Conservation (phyloP, 2,329 filamentous ascomycete genomes). For the Microascus cirrosus region DNA sequence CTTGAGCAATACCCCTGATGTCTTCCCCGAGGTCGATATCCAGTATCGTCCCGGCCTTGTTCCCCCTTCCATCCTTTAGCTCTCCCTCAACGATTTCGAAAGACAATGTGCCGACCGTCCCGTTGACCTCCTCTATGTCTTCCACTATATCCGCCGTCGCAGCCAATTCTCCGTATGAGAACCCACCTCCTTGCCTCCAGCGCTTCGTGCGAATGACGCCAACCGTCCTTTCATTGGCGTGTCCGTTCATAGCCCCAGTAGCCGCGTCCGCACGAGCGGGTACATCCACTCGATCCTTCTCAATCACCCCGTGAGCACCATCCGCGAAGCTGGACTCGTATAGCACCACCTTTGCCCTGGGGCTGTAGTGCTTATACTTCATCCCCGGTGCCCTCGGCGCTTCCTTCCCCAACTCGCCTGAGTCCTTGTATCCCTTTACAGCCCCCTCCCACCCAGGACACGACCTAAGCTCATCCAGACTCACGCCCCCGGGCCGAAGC, state of each 20-base stretch:
- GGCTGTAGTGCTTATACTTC: conserved; percentile 98
- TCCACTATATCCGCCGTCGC: conserved; percentile 7
- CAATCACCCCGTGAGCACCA: conserved; percentile 22
- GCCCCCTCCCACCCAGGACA: conserved; percentile 76
- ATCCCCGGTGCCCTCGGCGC: conserved; percentile 84
- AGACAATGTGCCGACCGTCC: conserved; percentile 15
- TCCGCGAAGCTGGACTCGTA: conserved; percentile 49
- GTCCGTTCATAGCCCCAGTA: not conserved
- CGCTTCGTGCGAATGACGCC: conserved; percentile 45
- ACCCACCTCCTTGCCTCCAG: conserved; percentile 35
- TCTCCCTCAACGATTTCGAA: conserved; percentile 30
- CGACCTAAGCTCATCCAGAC: conserved; percentile 63
- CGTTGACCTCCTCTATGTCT: conserved; percentile 13
- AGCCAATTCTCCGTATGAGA: conserved; percentile 14
- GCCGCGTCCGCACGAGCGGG: conserved; percentile 11
- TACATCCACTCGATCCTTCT: conserved; percentile 19
- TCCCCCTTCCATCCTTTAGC: conserved; percentile 20
- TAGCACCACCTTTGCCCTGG: conserved; percentile 73
- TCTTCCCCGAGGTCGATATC: conserved; percentile 65
- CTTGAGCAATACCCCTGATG: conserved; percentile 66
- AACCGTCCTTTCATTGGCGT: conserved; percentile 19
- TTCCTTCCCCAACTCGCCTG: conserved; percentile 50
- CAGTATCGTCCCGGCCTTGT: conserved; percentile 34
- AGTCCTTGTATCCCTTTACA: conserved; percentile 67
- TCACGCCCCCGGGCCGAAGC: conserved; percentile 76